These are phyloP conservation scores for Arthromyces matolae DNA, from an alignment of 768 basidiomycete species.

Conservation along the genomic window DNA sequence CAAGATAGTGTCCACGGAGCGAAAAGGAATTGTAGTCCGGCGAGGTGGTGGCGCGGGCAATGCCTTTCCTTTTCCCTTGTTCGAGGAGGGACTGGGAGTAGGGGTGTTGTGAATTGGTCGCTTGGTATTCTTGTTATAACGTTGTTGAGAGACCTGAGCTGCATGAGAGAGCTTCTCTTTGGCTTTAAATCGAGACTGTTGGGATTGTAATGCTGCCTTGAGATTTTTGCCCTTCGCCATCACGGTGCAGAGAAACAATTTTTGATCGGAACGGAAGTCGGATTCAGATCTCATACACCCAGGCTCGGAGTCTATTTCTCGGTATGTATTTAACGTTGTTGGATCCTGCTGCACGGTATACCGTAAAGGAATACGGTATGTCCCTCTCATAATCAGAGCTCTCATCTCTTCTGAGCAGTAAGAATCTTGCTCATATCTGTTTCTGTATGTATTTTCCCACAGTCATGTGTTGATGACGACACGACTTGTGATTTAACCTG, in stretches of 20 bases:
- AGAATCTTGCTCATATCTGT: too few relatives aligned
- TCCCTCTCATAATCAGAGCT: background rate
- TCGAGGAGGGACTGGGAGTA: conserved; percentile 6
- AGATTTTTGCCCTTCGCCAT: conserved; percentile 57
- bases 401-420: background rate
- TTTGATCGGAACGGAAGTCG: conserved; percentile 7
- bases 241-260: background rate
- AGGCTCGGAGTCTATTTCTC: too few relatives aligned
- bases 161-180: conserved; percentile 55
- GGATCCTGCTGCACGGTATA: background rate
- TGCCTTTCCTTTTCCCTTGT: conserved; percentile 38
- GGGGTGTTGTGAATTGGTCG: conserved; percentile 12
- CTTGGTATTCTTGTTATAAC: conserved; percentile 31
- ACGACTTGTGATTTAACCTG: conserved; percentile 9
- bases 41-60: conserved; percentile 26
- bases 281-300: background rate
- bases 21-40: conserved; percentile 61
- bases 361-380: background rate
- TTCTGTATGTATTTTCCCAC: too few relatives aligned
- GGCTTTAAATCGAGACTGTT: conserved; percentile 61
- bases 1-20: conserved; percentile 60
- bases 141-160: conserved; percentile 49
- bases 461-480: background rate
- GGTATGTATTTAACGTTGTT: background rate
- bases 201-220: conserved; percentile 65